Evolutionary conservation across 495 filamentous ascomycete genomes (phyloP).

Genomic region (Talaromyces trachyspermus): DNA sequence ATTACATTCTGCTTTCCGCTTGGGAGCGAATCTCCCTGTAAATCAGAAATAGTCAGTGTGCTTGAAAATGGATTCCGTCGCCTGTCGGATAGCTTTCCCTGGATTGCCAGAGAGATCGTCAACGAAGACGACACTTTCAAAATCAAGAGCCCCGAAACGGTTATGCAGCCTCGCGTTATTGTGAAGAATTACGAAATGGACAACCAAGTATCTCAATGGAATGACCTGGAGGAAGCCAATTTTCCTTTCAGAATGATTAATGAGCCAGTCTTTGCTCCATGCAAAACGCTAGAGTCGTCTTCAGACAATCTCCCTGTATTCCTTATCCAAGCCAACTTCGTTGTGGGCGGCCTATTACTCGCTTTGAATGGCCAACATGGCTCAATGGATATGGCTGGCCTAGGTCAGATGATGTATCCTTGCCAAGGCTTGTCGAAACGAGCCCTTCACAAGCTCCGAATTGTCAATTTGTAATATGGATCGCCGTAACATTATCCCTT

Average conservation of each 20-base stretch:
- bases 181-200: conserved; percentile 36
- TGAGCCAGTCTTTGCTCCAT: conserved; percentile 38
- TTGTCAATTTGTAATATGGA: conserved; percentile 36
- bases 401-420: conserved; percentile 41
- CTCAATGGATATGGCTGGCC: conserved; percentile 47
- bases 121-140: conserved; percentile 37
- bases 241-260: conserved; percentile 51
- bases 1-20: conserved; percentile 31
- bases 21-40: conserved; percentile 12
- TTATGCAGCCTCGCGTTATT: conserved; percentile 28
- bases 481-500: conserved; percentile 32
- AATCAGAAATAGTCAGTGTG: conserved; percentile 19
- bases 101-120: conserved; percentile 47
- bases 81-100: conserved; percentile 39
- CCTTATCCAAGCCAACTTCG: conserved; percentile 45
- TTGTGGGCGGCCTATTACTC: conserved; percentile 43
- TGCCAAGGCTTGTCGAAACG: conserved; percentile 43
- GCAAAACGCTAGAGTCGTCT: conserved; percentile 29
- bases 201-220: conserved; percentile 30
- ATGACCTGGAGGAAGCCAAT: conserved; percentile 26
- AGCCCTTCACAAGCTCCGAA: conserved; percentile 38
- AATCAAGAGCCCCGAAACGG: conserved; percentile 27
- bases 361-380: conserved; percentile 42
- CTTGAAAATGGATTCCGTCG: conserved; percentile 29
- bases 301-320: conserved; percentile 35